Percentiles rank a stretch among this genome's conserved stretches.
Evolutionary conservation across 257 asterid species (phyloP).

Genomic region (Coffea canephora): DNA sequence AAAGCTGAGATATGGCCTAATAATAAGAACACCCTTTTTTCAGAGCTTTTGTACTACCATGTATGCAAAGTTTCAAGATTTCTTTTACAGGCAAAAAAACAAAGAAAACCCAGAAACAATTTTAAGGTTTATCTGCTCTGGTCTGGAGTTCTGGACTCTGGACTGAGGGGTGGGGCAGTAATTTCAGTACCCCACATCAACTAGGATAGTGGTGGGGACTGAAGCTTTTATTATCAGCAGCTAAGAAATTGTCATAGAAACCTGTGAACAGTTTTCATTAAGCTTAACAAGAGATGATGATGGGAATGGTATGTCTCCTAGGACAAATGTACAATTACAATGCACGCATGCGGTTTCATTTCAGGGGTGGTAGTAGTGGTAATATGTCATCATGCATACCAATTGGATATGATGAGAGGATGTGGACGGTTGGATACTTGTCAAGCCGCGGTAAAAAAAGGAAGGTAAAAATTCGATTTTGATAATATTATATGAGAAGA

Average conservation of each 20-base stretch:
- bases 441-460: too few relatives aligned
- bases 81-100: too few relatives aligned
- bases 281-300: too few relatives aligned
- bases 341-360: neutral
- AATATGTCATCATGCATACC: neutral
- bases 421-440: too few relatives aligned
- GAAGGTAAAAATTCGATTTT: too few relatives aligned
- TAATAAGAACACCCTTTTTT: neutral
- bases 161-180: neutral
- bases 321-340: neutral
- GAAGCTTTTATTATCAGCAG: too few relatives aligned
- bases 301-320: too few relatives aligned
- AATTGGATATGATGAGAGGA: too few relatives aligned
- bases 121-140: neutral
- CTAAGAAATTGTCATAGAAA: too few relatives aligned
- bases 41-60: too few relatives aligned
- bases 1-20: neutral
- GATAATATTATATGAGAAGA: too few relatives aligned
- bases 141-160: neutral
- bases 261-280: neutral
- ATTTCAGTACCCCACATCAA: neutral
- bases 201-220: neutral
- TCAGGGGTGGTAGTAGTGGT: neutral
- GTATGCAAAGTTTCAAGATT: too few relatives aligned
- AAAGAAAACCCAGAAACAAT: neutral